These are phyloP conservation scores for Schizosaccharomyces versatilis DNA, from an alignment of 1,139 yeast genomes.

Conservation along the genomic window DNA sequence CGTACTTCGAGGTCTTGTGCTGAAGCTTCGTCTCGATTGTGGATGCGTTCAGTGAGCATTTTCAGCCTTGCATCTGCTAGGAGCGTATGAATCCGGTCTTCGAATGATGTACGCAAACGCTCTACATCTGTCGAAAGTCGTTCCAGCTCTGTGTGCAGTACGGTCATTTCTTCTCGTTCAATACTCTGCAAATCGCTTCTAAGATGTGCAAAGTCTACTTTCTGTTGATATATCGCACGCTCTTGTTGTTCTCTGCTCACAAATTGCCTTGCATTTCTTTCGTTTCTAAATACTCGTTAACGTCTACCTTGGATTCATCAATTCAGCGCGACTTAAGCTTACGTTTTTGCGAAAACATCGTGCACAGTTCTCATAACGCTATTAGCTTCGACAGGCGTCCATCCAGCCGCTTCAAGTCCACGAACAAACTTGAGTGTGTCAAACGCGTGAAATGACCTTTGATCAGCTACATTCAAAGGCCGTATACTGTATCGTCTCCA, in stretches of 20 bases:
- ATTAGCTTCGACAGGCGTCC: neutral
- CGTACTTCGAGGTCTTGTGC: neutral
- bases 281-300: neutral
- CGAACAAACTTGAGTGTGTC: neutral
- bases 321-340: neutral
- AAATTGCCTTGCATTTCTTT: neutral
- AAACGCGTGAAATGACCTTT: neutral
- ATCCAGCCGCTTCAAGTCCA: neutral
- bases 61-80: neutral
- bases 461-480: neutral
- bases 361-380: neutral
- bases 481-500: too few relatives aligned
- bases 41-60: neutral
- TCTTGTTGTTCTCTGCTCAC: slow-evolving; percentile 1
- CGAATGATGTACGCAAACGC: neutral
- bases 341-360: neutral
- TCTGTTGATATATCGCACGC: neutral
- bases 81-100: neutral
- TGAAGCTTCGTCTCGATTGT: slow-evolving; percentile 1
- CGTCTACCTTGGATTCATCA: neutral
- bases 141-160: neutral
- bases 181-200: neutral
- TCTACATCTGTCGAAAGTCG: neutral
- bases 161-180: neutral
- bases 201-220: neutral